Evolutionary conservation across 345 rosid genomes (phyloP).

Genomic region (Trapa incisa): DNA sequence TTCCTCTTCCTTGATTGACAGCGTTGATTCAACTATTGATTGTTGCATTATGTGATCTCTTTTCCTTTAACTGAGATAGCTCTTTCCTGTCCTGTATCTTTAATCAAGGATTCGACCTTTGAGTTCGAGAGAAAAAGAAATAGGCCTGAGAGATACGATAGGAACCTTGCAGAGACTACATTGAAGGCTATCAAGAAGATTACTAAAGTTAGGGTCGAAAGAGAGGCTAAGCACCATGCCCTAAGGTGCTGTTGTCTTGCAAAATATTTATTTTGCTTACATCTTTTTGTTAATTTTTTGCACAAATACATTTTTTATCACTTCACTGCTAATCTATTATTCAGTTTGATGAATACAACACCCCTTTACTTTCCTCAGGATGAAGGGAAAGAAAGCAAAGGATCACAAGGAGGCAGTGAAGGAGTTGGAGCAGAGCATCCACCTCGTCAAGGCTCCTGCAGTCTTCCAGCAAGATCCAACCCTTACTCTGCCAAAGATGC

Average conservation of each 20-base stretch:
- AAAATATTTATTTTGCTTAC: too few species aligned
- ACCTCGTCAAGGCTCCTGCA: neutral
- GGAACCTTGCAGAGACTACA: slow-evolving; percentile 60
- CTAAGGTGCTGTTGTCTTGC: slow-evolving; percentile 26
- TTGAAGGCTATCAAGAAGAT: slow-evolving; percentile 84
- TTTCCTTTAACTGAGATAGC: neutral
- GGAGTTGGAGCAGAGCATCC: slow-evolving; percentile 8
- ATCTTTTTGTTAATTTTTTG: too few species aligned
- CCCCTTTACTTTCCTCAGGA: neutral
- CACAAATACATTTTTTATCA: too few species aligned
- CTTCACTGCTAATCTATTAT: too few species aligned
- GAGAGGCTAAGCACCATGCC: slow-evolving; percentile 38
- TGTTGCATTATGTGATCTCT: neutral
- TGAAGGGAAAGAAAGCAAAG: slow-evolving; percentile 10
- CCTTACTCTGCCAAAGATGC: slow-evolving; percentile 6
- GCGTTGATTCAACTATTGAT: neutral
- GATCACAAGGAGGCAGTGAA: slow-evolving; percentile 4
- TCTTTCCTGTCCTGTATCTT: slow-evolving; percentile 1
- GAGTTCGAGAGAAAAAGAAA: slow-evolving; percentile 95
- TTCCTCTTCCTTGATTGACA: neutral
- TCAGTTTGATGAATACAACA: neutral
- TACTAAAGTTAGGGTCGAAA: slow-evolving; percentile 45
- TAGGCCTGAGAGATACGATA: slow-evolving; percentile 91
- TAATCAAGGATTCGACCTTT: slow-evolving; percentile 59
- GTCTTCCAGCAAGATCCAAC: slow-evolving; percentile 2